Evolutionary conservation across 2,329 filamentous ascomycete species (phyloP).

Genomic region (Meredithiella fracta): DNA sequence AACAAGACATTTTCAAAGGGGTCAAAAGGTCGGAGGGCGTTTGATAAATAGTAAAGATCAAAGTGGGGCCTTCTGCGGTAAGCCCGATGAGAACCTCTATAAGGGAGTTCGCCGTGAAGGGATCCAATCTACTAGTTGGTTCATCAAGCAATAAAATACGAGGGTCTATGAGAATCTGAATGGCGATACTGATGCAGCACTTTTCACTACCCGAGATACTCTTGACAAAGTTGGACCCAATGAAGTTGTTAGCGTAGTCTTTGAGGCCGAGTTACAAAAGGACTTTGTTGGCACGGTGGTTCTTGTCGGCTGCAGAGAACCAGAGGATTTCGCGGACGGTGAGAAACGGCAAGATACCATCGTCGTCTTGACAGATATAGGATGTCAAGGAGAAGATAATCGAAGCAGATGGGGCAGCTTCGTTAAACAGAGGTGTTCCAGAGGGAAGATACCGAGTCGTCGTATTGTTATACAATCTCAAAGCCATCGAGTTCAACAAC

Average conservation of each 20-base stretch:
- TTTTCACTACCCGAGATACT: slow-evolving; percentile 71
- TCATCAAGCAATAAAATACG: slow-evolving; percentile 59
- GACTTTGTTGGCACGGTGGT: slow-evolving; percentile 51
- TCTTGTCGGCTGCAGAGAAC: slow-evolving; percentile 56
- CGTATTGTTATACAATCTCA: slow-evolving; percentile 44
- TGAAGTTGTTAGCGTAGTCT: slow-evolving; percentile 59
- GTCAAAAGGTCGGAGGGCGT: slow-evolving; percentile 52
- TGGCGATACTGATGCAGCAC: slow-evolving; percentile 58
- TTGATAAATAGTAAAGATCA: slow-evolving; percentile 66
- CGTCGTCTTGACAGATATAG: slow-evolving; percentile 65
- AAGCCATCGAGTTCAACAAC: slow-evolving; percentile 55
- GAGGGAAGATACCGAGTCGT: slow-evolving; percentile 44
- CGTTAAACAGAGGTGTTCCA: slow-evolving; percentile 55
- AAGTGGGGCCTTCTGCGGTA: slow-evolving; percentile 54
- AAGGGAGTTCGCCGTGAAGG: slow-evolving; percentile 62
- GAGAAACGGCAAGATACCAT: slow-evolving; percentile 55
- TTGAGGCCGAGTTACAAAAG: slow-evolving; percentile 61
- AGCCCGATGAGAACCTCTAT: slow-evolving; percentile 56
- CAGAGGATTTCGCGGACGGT: slow-evolving; percentile 60
- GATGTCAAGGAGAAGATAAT: slow-evolving; percentile 58
- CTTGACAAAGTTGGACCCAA: slow-evolving; percentile 57
- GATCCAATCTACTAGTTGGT: slow-evolving; percentile 59
- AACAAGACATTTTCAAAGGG: slow-evolving; percentile 58
- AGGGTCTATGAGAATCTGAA: slow-evolving; percentile 62
- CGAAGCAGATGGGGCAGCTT: slow-evolving; percentile 46